Evolutionary conservation across 192 early-diverging fungal genomes (phyloP).

Genomic region (Backusella liffmaniae): DNA sequence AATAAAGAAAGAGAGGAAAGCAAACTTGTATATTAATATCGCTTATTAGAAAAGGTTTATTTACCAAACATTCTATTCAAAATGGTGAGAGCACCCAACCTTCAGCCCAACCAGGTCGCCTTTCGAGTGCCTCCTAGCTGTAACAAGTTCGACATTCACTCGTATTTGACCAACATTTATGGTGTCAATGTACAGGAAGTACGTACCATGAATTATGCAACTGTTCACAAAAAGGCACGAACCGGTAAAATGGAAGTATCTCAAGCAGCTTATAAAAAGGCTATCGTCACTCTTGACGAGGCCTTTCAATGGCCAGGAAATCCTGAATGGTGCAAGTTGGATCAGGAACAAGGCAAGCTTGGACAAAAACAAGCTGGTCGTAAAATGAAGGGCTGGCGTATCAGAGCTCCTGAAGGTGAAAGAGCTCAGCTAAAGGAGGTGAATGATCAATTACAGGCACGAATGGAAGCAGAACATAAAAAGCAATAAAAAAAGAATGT

Average conservation of each 20-base stretch:
- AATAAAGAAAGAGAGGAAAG: neutral
- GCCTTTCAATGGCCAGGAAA: conserved; percentile 47
- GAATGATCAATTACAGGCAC: conserved; percentile 27
- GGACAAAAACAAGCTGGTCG: conserved; percentile 42
- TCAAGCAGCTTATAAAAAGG: conserved; percentile 55
- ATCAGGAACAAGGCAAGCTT: conserved; percentile 40
- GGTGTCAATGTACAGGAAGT: conserved; percentile 79
- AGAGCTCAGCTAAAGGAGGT: conserved; percentile 40
- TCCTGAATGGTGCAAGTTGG: conserved; percentile 42
- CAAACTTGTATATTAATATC: neutral
- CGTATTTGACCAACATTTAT: conserved; percentile 85
- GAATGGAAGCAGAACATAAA: conserved; percentile 38
- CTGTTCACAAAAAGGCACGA: conserved; percentile 42
- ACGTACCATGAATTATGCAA: conserved; percentile 87
- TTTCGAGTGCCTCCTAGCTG: conserved; percentile 86
- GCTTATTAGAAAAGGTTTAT: conserved; percentile 61
- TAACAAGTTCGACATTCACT: conserved; percentile 94
- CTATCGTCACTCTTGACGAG: conserved; percentile 55
- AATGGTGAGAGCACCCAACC: conserved; percentile 70
- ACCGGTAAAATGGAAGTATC: conserved; percentile 30
- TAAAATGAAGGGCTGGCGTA: conserved; percentile 56
- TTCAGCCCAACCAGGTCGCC: conserved; percentile 84
- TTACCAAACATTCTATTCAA: conserved; percentile 87
- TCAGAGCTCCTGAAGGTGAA: conserved; percentile 40
- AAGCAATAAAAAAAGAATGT: conserved; percentile 21